Conservation (phyloP, 805 yeast species). For the Metschnikowia noctiluminum region DNA sequence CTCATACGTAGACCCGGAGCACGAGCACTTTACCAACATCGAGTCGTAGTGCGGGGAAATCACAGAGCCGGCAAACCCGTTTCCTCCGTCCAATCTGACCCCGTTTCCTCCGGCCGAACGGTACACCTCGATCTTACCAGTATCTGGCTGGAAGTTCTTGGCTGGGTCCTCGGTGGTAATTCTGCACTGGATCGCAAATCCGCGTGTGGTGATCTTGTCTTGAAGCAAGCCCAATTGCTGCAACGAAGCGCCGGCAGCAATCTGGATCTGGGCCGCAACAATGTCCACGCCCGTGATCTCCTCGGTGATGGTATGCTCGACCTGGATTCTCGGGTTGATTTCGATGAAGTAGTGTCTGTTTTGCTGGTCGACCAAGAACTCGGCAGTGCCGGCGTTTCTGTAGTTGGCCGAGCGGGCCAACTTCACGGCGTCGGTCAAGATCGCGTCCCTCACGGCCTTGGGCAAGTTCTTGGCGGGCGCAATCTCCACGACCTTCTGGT, state of each 20-base stretch:
- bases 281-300: conserved; percentile 98
- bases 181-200: conserved; percentile 98
- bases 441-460: conserved; percentile 79
- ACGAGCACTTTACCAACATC: conserved; percentile 95
- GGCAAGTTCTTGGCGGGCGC: conserved; percentile 97
- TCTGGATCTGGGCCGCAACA: conserved; percentile 97
- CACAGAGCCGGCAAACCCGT: conserved; percentile 94
- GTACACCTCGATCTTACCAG: conserved; percentile 96
- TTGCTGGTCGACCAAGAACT: conserved; percentile 88
- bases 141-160: conserved; percentile 96
- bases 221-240: conserved; percentile 89
- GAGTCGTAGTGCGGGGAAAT: conserved; percentile 98
- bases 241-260: conserved; percentile 96
- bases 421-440: conserved; percentile 90
- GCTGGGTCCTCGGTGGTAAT: conserved; percentile 98
- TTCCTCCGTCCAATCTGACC: conserved; percentile 97
- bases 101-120: conserved; percentile 99
- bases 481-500: conserved; percentile 96
- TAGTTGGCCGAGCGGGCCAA: conserved; percentile 86
- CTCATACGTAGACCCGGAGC: conserved; percentile 96
- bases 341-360: conserved; percentile 97
- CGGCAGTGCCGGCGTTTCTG: conserved; percentile 98
- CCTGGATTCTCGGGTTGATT: conserved; percentile 97
- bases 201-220: conserved; percentile 92
- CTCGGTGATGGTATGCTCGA: conserved; percentile 97